Evolutionary conservation across 129 eudicot species (phyloP), one percentile per base, ranked within the genome.

Genomic region (Flaveria ramosissima): DNA sequence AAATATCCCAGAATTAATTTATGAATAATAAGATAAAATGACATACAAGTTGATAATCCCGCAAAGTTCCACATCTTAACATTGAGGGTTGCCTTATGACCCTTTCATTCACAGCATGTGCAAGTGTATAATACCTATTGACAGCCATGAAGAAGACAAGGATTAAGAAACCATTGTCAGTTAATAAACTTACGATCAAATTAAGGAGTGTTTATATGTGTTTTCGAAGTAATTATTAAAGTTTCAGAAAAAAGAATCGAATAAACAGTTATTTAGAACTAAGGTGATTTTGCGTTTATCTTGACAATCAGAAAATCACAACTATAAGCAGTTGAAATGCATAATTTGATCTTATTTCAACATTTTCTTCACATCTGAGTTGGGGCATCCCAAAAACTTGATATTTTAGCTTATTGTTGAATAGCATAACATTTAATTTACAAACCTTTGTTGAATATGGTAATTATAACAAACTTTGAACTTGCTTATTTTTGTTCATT

Each of bases 31-130:
- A 24, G 20, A 82, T 57, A 55, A 57, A 42, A 61, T 32, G 70
- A 88, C 96, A 77, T 79, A 94, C 99, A 84, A 94, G 92, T 76
- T 94, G 99, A 89, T 94, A 94, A 67, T 94, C 99, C 42, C 99
- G 85, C 27, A 94, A 80, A 15, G 97, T 94, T 83, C 99, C 99
- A 68, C 78, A 84, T 47, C 94, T 79, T 78, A 94, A 76, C 94
- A 91, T 91, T 23, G 99, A 94, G 36, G 99, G 99, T 78, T 94
- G 99, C 85, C 96, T 86, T 32, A 82, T 64, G 78, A 94, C 99
- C 86, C 85, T 87, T 81, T 94, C 99, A 76, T 84, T 94, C 67
- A 94, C 97, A 60, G 99, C 99, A 80, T 94, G 99, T 32, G 99
- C 99, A 73, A 94, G 99, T 71, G 82, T 81, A 87, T 94, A 94